Conservation (phyloP, 192 early-diverging fungal genomes). For the Neocallimastix lanati region DNA sequence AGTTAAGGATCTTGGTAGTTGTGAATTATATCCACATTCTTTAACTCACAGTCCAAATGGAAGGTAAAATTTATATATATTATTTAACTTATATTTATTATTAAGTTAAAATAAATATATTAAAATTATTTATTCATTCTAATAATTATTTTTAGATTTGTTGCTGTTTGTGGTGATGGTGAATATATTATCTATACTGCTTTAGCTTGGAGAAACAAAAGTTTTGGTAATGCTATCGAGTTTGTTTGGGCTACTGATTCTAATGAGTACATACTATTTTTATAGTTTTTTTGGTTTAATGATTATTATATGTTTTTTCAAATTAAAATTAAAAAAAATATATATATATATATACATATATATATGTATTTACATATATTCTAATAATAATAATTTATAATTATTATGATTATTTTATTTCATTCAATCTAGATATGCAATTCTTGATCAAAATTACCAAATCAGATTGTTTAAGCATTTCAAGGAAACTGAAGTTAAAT, state of each 20-base stretch:
- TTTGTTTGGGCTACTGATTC: constrained; percentile 96
- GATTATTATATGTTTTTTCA: too few relatives aligned
- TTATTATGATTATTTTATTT: not conserved
- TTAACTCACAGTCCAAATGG: constrained; percentile 95
- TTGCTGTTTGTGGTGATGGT: constrained; percentile 97
- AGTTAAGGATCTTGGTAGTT: constrained; percentile 89
- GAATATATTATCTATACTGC: constrained; percentile 99
- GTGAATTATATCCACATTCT: constrained; percentile 91
- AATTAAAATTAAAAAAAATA: too few relatives aligned
- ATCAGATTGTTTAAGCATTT: not conserved
- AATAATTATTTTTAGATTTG: too few relatives aligned
- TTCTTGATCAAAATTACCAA: not conserved
- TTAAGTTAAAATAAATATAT: too few relatives aligned
- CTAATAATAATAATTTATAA: too few relatives aligned
- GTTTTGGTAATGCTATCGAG: constrained; percentile 81
- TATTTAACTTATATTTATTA: too few relatives aligned
- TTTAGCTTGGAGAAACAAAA: constrained; percentile 98
- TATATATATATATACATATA: too few relatives aligned
- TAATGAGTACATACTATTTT: constrained; percentile 39
- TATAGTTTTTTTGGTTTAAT: too few relatives aligned
- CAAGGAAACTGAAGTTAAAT: not conserved
- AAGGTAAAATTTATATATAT: constrained; percentile 12
- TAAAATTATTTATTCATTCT: too few relatives aligned
- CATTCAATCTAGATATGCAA: not conserved
- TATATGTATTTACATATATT: too few relatives aligned